Evolutionary conservation across 306 rosid genomes (phyloP).

Genomic region (Biancaea sappan): DNA sequence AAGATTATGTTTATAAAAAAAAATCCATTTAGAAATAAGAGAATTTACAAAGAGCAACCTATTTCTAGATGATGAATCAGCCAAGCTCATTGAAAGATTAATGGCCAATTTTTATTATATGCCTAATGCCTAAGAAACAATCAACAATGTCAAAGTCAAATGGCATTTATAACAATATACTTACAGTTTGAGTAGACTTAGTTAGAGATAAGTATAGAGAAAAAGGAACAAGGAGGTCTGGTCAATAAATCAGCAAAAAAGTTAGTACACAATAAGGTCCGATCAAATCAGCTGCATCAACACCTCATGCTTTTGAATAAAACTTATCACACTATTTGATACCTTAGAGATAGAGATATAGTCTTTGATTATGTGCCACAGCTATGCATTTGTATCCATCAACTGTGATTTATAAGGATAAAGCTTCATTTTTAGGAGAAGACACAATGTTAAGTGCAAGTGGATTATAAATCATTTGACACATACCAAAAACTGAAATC

Average conservation of each 20-base stretch:
- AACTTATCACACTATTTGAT: neutral
- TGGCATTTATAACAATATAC: slow-evolving; percentile 5
- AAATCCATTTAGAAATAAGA: slow-evolving; percentile 9
- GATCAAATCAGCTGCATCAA: slow-evolving; percentile 88
- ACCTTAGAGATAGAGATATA: slow-evolving; percentile 96
- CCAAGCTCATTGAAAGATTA: slow-evolving; percentile 90
- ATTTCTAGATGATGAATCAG: slow-evolving; percentile 84
- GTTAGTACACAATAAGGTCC: slow-evolving; percentile 34
- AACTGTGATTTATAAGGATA: slow-evolving; percentile 60
- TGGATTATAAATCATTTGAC: slow-evolving; percentile 36
- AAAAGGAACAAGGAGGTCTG: slow-evolving; percentile 17
- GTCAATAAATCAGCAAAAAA: slow-evolving; percentile 13
- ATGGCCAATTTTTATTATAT: slow-evolving; percentile 78
- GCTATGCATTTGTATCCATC: slow-evolving; percentile 97
- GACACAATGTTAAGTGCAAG: slow-evolving; percentile 38
- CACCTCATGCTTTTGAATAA: slow-evolving; percentile 52
- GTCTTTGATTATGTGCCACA: slow-evolving; percentile 96
- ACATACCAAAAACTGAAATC: slow-evolving; percentile 98
- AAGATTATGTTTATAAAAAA: slow-evolving; percentile 17
- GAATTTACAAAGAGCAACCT: slow-evolving; percentile 44
- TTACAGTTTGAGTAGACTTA: slow-evolving; percentile 8
- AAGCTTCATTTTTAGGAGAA: slow-evolving; percentile 39
- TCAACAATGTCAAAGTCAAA: slow-evolving; percentile 30
- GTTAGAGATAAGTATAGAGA: slow-evolving; percentile 6
- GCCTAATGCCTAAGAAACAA: slow-evolving; percentile 58